Percentiles rank a stretch among this genome's conserved stretches.
Evolutionary conservation across 768 basidiomycete genomes (phyloP).

Genomic region (Russula virescens): DNA sequence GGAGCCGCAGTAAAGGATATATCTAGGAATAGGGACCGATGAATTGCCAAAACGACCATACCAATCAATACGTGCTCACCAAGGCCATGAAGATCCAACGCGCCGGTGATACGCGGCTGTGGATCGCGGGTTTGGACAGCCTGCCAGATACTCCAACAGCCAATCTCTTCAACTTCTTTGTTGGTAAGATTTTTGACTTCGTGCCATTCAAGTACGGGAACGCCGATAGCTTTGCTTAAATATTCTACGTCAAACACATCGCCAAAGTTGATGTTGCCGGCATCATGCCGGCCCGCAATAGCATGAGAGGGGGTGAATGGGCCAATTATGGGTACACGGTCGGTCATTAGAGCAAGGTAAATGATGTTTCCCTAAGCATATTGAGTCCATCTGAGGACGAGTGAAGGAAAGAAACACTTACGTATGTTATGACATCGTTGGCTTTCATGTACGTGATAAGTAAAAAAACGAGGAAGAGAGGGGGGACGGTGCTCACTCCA

Average conservation of each 20-base stretch:
- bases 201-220: conserved; percentile 38
- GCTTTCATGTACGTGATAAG: conserved; percentile 35
- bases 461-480: neutral
- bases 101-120: conserved; percentile 26
- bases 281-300: conserved; percentile 30
- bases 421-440: conserved; percentile 75
- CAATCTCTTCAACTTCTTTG: conserved; percentile 33
- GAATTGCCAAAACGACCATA: neutral
- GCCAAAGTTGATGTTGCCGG: conserved; percentile 33
- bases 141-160: conserved; percentile 43
- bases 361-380: conserved; percentile 34
- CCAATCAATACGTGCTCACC: conserved; percentile 24
- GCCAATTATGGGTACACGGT: conserved; percentile 37
- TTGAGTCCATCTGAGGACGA: neutral
- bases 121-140: conserved; percentile 30
- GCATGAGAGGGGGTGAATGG: conserved; percentile 38
- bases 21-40: conserved; percentile 24
- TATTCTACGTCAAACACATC: conserved; percentile 40
- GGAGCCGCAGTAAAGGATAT: conserved; percentile 36
- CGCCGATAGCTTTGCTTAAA: conserved; percentile 33
- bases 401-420: conserved; percentile 28
- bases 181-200: conserved; percentile 37
- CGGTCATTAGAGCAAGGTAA: conserved; percentile 37
- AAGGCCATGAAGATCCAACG: conserved; percentile 30
- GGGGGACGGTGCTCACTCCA: conserved; percentile 42